Evolutionary conservation across 1,139 yeast genomes (phyloP).

Genomic region (Meyerozyma sp.): DNA sequence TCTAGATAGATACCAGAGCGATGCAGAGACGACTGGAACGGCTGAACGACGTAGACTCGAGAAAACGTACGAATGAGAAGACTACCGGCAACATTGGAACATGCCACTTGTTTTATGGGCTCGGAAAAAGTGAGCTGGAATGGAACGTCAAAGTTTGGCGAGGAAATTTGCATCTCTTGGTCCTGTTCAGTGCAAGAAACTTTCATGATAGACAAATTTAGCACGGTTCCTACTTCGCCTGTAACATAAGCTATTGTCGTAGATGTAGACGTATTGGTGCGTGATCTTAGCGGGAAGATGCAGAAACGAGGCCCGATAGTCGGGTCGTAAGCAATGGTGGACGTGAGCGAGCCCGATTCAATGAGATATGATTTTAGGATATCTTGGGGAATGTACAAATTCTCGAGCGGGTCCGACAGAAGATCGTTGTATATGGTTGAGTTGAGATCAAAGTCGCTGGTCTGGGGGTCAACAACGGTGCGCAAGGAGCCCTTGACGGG

Average conservation of each 20-base stretch:
- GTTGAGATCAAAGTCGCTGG: constrained; percentile 10
- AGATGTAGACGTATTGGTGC: constrained; percentile 5
- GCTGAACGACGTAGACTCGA: constrained; percentile 18
- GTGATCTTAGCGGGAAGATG: constrained; percentile 15
- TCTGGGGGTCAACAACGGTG: constrained; percentile 6
- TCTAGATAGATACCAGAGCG: not conserved
- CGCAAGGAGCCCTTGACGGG: constrained; percentile 3
- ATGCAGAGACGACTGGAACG: not conserved
- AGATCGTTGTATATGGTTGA: constrained; percentile 9
- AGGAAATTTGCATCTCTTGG: constrained; percentile 5
- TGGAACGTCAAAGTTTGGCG: constrained; percentile 14
- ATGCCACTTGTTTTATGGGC: constrained; percentile 34
- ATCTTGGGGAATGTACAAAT: constrained; percentile 3
- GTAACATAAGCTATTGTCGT: constrained; percentile 28
- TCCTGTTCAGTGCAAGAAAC: constrained; percentile 4
- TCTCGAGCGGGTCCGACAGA: constrained; percentile 5
- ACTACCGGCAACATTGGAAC: constrained; percentile 5
- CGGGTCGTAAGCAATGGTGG: constrained; percentile 35
- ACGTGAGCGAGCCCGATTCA: constrained; percentile 7
- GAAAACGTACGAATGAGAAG: constrained; percentile 23
- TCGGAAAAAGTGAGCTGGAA: constrained; percentile 23
- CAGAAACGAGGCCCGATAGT: constrained; percentile 21
- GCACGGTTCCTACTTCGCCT: constrained; percentile 24
- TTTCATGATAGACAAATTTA: constrained; percentile 20
- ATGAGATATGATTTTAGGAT: not conserved